A percentile compares a stretch with the other conserved stretches of the same genome.
Conservation (phyloP, 2,329 filamentous ascomycete species). For the Aureobasidium leucospermi region DNA sequence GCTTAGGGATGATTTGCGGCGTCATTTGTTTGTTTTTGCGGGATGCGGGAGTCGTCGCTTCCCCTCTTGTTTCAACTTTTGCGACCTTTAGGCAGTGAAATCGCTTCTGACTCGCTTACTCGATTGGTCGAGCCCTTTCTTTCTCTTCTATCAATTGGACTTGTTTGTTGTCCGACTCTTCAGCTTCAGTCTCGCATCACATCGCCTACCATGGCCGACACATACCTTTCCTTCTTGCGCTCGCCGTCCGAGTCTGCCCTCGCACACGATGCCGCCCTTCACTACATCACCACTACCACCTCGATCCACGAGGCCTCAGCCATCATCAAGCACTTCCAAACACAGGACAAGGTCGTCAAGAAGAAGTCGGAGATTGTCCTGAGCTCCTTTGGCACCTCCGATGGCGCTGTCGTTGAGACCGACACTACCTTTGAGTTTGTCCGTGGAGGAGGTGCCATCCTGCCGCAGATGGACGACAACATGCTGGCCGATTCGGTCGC, state of each 20-base stretch:
- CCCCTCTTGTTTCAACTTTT: constrained; percentile 7
- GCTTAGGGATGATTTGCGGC: background rate
- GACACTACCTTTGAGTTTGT: constrained; percentile 79
- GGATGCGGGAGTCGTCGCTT: background rate
- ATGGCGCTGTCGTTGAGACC: constrained; percentile 66
- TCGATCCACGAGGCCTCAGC: constrained; percentile 62
- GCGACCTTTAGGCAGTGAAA: background rate
- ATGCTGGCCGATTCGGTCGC: constrained; percentile 79
- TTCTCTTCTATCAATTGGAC: background rate
- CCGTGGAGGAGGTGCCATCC: constrained; percentile 73
- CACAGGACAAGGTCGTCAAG: constrained; percentile 65
- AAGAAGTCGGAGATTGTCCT: constrained; percentile 77
- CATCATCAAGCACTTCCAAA: constrained; percentile 74
- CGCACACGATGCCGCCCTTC: constrained; percentile 41
- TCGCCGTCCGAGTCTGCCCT: constrained; percentile 36
- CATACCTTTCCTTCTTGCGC: constrained; percentile 40
- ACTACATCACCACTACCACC: constrained; percentile 87
- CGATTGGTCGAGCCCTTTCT: background rate
- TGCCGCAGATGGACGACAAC: constrained; percentile 88
- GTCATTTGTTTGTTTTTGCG: background rate
- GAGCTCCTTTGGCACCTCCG: constrained; percentile 62
- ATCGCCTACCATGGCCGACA: constrained; percentile 29
- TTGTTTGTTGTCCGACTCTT: background rate
- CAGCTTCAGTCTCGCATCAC: background rate
- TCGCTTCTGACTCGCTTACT: background rate